A percentile compares a stretch with the other conserved stretches of the same genome.
These are phyloP conservation scores for Colletotrichum sp. DNA, from an alignment of 2,329 filamentous ascomycete genomes.

Conservation along the genomic window DNA sequence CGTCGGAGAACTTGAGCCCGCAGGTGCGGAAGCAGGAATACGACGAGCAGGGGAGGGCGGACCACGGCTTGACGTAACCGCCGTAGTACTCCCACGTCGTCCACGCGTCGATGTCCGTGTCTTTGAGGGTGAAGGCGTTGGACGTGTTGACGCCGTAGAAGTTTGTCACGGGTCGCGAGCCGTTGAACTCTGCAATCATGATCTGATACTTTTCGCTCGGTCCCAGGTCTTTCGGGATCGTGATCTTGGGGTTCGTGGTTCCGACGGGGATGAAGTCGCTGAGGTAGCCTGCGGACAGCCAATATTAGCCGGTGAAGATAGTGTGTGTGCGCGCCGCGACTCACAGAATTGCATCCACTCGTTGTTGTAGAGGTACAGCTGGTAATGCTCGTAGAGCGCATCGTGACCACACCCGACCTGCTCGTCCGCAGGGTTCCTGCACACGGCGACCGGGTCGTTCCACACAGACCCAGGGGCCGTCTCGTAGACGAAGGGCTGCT, in stretches of 20 bases:
- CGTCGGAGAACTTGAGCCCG: constrained; percentile 1
- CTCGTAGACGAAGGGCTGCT: constrained; percentile 11
- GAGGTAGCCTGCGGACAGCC: neutral
- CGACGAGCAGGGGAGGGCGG: neutral
- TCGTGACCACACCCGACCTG: neutral
- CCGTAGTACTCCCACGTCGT: neutral
- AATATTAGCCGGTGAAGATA: neutral
- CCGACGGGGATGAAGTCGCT: neutral
- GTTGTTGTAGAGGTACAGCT: neutral
- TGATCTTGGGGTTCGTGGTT: neutral
- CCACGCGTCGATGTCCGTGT: neutral
- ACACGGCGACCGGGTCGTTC: neutral
- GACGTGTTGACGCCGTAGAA: neutral
- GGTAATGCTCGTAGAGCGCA: constrained; percentile 1
- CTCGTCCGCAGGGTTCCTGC: neutral
- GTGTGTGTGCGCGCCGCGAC: neutral
- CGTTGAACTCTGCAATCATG: neutral
- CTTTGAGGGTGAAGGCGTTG: neutral
- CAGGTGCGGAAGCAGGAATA: constrained; percentile 1
- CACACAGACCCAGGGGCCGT: neutral
- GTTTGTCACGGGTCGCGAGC: neutral
- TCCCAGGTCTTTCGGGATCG: neutral
- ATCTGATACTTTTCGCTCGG: neutral
- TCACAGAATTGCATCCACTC: neutral
- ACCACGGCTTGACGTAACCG: neutral